Evolutionary conservation across 805 yeast species (phyloP), one percentile per base, ranked within the genome.

Genomic region (Saccharomyces eubayanus): DNA sequence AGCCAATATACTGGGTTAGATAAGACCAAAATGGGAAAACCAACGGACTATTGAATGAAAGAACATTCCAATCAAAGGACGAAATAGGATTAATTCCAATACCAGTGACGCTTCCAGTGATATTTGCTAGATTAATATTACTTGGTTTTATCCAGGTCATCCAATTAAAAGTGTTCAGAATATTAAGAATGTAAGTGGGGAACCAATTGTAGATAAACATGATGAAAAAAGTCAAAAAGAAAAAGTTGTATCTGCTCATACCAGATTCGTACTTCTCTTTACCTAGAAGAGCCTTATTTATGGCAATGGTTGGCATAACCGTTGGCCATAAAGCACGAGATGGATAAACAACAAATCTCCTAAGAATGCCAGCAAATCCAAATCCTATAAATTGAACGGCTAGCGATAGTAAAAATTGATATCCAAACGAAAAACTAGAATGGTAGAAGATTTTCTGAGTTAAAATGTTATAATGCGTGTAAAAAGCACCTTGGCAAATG

Each of bases 331-430:
- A 63, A 11, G 81, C 72, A 52, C 73, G 68, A 3, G 70, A 68
- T 12, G 82, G 83, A 60, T 80, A 81, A 8, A 82, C 76, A 2
- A 75, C 75, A 31, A 84, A 78, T 55, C 79, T 77, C 61, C 85
- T 76, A 75, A 83, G 75, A 21, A 84, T 62, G 50, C 86, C 84
- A 5, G 89, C 87, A 64, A 84, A 77, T 1, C 87, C 84, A 61
- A 82, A 79, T 27, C 89, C 90, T 58, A 84, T 68, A 56, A 79
- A 80, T 62, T 83, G 84, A 1, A 87, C 75, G 2, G 85, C 75
- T 3, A 82, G 57, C 1, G 79, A 69, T 31, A 84, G 71, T 36
- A 81, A 59, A 12, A 82, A 58, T 66, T 81, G 84, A 65, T 76
- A 85, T 0, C 82, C 78, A 65, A 78, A 75, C 14, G 58, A 53